phyloP scores from a whole-genome alignment of 179 eudicot species.

The Beta corolliflora region DNA sequence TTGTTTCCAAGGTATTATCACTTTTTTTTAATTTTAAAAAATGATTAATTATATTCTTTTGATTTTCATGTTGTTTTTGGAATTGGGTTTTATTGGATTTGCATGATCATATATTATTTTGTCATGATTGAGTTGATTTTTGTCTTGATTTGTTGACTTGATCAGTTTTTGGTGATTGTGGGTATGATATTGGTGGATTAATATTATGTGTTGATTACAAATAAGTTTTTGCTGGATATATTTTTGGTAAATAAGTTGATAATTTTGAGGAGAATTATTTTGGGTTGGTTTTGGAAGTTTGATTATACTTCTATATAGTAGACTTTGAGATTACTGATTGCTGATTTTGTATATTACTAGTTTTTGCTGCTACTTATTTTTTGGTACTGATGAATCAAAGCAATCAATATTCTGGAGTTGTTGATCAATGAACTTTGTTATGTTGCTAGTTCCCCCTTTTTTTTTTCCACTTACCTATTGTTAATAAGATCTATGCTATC shows the following conservation, averaged over 20 bases:
- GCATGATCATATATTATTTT: conserved; percentile 22
- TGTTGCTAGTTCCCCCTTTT: background rate
- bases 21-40: background rate
- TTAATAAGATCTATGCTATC: background rate
- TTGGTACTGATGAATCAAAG: background rate
- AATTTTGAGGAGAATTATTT: background rate
- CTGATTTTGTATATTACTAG: background rate
- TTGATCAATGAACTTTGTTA: background rate
- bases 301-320: background rate
- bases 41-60: background rate
- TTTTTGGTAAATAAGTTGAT: background rate
- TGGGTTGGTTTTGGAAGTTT: conserved; percentile 10
- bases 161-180: background rate
- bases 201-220: background rate
- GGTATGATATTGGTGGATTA: conserved; percentile 2
- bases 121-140: background rate
- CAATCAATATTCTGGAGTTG: background rate
- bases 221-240: too few relatives aligned
- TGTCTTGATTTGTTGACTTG: conserved; percentile 1
- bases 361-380: background rate
- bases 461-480: background rate
- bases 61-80: conserved; percentile 15
- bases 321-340: background rate
- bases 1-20: conserved; percentile 77
- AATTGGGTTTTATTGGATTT: conserved; percentile 20